Evolutionary conservation across 129 eudicot species (phyloP).

Genomic region (Glebionis coronaria): DNA sequence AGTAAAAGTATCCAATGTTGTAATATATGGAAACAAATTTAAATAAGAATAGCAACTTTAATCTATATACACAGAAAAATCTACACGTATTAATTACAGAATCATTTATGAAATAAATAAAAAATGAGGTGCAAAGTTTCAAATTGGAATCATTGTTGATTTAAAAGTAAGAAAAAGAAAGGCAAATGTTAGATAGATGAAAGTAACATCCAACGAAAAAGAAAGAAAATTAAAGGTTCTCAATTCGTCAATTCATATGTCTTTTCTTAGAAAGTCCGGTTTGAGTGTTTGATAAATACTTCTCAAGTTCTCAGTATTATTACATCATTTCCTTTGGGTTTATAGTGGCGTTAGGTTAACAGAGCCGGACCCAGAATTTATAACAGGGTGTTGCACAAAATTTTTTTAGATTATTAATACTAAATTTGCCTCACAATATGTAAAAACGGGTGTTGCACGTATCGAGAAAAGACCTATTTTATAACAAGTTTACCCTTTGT

Average conservation of each 20-base stretch:
- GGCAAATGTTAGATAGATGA: neutral
- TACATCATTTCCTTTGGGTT: too few relatives aligned
- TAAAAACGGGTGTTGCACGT: too few relatives aligned
- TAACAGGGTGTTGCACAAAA: too few relatives aligned
- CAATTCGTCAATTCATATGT: conserved; percentile 7
- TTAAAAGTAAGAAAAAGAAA: conserved; percentile 9
- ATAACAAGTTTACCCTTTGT: too few relatives aligned
- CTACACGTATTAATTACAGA: neutral
- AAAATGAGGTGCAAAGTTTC: neutral
- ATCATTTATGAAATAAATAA: neutral
- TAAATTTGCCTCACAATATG: too few relatives aligned
- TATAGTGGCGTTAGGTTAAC: too few relatives aligned
- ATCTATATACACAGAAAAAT: neutral
- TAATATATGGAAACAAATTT: conserved; percentile 12
- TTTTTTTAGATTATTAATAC: too few relatives aligned
- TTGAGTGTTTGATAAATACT: too few relatives aligned
- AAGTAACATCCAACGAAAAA: conserved; percentile 8
- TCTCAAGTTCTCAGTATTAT: neutral
- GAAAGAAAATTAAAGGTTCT: neutral
- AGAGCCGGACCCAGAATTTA: too few relatives aligned
- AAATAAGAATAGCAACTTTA: neutral
- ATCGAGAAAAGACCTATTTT: too few relatives aligned
- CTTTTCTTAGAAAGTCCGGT: neutral
- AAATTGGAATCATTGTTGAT: neutral
- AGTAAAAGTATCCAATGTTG: conserved; percentile 28